A percentile compares a stretch with the other conserved stretches of the same genome.
phyloP scores from a whole-genome alignment of 1,284 basidiomycete species.

The Heterobasidion occidentale region DNA sequence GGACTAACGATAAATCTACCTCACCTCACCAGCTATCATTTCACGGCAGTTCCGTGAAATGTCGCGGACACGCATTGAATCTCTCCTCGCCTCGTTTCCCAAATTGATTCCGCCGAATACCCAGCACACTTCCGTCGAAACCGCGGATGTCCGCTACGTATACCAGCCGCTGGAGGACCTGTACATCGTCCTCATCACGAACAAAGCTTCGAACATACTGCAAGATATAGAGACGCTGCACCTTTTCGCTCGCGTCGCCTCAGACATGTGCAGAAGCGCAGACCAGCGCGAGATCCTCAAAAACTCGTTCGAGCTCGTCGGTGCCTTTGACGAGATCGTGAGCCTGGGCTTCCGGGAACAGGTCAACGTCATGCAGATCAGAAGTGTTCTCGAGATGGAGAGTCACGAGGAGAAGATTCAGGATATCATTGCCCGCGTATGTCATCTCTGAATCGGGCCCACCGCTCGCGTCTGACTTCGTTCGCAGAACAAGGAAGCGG shows the following conservation, averaged over 20 bases:
- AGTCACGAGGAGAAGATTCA: slow-evolving; percentile 99
- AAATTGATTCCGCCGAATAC: slow-evolving; percentile 96
- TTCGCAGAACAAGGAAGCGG: slow-evolving; percentile 91
- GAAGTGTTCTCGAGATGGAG: slow-evolving; percentile 95
- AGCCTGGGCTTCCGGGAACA: slow-evolving; percentile 93
- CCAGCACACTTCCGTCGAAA: slow-evolving; percentile 96
- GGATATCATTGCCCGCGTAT: slow-evolving; percentile 91
- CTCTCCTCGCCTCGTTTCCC: slow-evolving; percentile 93
- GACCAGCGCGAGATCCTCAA: slow-evolving; percentile 89
- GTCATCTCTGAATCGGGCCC: background rate
- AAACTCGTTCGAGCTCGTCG: slow-evolving; percentile 91
- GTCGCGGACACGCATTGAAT: slow-evolving; percentile 88
- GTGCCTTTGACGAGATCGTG: slow-evolving; percentile 97
- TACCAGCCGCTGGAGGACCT: slow-evolving; percentile 98
- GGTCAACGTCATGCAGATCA: slow-evolving; percentile 86
- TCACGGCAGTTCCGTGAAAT: slow-evolving; percentile 97
- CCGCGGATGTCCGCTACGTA: slow-evolving; percentile 90
- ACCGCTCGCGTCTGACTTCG: slow-evolving; percentile 1
- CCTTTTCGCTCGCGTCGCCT: slow-evolving; percentile 89
- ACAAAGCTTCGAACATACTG: slow-evolving; percentile 96
- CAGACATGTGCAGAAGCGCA: slow-evolving; percentile 83
- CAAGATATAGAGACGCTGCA: slow-evolving; percentile 98
- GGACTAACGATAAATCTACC: background rate
- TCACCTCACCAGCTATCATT: slow-evolving; percentile 72
- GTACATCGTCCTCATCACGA: slow-evolving; percentile 96